Evolutionary conservation across 345 rosid species (phyloP), one percentile per base, ranked within the genome.

Genomic region (Citrus australasica): DNA sequence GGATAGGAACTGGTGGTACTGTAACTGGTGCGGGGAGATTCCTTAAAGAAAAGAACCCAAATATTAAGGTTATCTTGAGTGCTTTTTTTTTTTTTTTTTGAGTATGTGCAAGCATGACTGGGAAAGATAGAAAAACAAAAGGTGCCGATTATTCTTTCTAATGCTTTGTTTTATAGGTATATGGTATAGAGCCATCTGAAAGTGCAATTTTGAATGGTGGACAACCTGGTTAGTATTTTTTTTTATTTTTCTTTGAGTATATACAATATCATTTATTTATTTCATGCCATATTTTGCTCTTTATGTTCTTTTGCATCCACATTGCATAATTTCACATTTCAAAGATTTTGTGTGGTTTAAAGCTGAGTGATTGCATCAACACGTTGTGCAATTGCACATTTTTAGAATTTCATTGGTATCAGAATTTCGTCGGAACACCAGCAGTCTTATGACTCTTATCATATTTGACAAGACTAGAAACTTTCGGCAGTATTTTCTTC

Each of bases 1-100:
- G 90, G 62, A 81, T 89, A 71, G 94, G 97, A 16, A 92, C 92
- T 40, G 92, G 92, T 40, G 94, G 97, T 38, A 90, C 92, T 0
- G 69, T 88, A 62, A 82, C 87, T 3, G 94, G 93, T 17, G 74
- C 84, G 30, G 94, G 94, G 33, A 85, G 75, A 21, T 85, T 82
- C 69, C 87, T 82, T 30, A 87, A 85, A 71, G 88, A 87, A 77
- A 87, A 80, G 70, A 85, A 82, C 30, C 79, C 82, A 71, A 77
- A 82, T 78, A 60, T 85, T 21, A 85, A 87, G 88, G 88, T 87
- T 76, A 30, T 30, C 35, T 7, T 37, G 56, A 37, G 38, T 35
- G 38, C 2, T 35, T 6, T 35, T 35, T 6, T 30, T 3, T 3
- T 0, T 30, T 2, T 35, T 35, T 6, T 67, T 2, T 28, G 14